Percentiles rank a stretch among this genome's conserved stretches.
These are phyloP conservation scores for Lophium mytilinum DNA, from an alignment of 495 filamentous ascomycete genomes.

Conservation along the genomic window DNA sequence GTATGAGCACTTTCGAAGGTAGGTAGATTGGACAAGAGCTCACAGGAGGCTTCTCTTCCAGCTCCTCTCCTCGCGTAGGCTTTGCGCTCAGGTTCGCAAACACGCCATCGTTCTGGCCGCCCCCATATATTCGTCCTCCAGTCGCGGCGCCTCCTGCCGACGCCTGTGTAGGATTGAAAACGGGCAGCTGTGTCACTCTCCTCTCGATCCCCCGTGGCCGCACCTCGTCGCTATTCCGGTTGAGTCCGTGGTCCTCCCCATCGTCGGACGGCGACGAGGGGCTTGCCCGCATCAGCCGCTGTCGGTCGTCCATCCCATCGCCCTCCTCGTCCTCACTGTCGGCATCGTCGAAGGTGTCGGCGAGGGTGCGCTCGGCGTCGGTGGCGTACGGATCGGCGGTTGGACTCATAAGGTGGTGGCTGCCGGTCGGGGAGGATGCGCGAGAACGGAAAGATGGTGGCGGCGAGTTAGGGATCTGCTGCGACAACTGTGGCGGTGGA, in stretches of 20 bases:
- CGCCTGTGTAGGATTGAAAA: conserved; percentile 34
- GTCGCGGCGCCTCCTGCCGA: conserved; percentile 6
- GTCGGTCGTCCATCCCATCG: conserved; percentile 68
- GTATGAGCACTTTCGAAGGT: conserved; percentile 17
- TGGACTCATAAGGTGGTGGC: conserved; percentile 34
- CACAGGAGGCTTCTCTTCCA: conserved; percentile 90
- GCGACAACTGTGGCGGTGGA: too few relatives aligned
- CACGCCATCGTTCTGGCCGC: conserved; percentile 74
- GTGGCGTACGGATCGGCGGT: conserved; percentile 44
- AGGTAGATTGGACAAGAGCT: conserved; percentile 32
- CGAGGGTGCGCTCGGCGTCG: conserved; percentile 66
- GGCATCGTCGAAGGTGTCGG: conserved; percentile 71
- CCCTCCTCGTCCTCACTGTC: conserved; percentile 40
- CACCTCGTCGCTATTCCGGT: conserved; percentile 22
- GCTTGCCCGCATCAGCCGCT: conserved; percentile 72
- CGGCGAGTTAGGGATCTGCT: conserved; percentile 63
- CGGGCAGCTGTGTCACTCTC: conserved; percentile 46
- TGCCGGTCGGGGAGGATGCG: conserved; percentile 60
- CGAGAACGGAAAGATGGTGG: conserved; percentile 91
- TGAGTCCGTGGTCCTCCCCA: conserved; percentile 33
- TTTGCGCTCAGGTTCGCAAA: conserved; percentile 93
- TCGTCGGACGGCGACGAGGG: conserved; percentile 37
- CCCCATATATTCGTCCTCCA: conserved; percentile 50
- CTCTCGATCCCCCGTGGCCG: conserved; percentile 34
- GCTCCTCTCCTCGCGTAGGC: conserved; percentile 75